Evolutionary conservation across 805 yeast genomes (phyloP).

Genomic region (Yarrowia porcina): DNA sequence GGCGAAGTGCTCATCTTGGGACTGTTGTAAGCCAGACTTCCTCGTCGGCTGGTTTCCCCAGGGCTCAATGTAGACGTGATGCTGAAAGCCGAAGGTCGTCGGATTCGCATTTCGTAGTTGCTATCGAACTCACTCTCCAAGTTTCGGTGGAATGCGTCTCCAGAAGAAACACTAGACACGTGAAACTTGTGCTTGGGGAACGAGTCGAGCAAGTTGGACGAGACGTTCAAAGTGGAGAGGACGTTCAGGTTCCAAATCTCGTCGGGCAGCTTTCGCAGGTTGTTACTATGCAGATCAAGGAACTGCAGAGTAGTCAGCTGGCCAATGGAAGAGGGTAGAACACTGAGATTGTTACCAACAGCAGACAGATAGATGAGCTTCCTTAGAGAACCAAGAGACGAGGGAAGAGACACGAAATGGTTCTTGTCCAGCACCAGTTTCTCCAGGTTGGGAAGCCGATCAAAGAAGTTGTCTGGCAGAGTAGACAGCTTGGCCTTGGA

Average conservation of each 20-base stretch:
- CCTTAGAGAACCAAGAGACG: constrained; percentile 56
- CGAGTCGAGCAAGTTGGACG: constrained; percentile 64
- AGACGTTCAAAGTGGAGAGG: constrained; percentile 59
- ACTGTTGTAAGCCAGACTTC: constrained; percentile 2
- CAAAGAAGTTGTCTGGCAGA: constrained; percentile 61
- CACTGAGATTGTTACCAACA: constrained; percentile 68
- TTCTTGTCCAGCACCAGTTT: constrained; percentile 75
- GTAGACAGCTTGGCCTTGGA: constrained; percentile 79
- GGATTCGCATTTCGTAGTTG: constrained; percentile 27
- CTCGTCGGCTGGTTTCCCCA: constrained; percentile 12
- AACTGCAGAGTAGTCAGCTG: constrained; percentile 55
- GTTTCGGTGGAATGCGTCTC: constrained; percentile 25
- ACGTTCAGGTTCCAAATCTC: constrained; percentile 63
- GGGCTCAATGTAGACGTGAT: constrained; percentile 14
- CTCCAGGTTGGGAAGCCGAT: constrained; percentile 62
- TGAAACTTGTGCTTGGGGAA: constrained; percentile 48
- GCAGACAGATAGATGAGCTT: constrained; percentile 65
- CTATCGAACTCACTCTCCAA: constrained; percentile 25
- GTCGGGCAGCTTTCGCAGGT: constrained; percentile 63
- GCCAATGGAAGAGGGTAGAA: constrained; percentile 65
- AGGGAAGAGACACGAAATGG: constrained; percentile 73
- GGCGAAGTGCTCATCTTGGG: constrained; percentile 24
- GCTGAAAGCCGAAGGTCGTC: constrained; percentile 23
- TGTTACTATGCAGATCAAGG: constrained; percentile 81
- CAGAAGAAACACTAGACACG: constrained; percentile 34